phyloP scores from a whole-genome alignment of 2,329 filamentous ascomycete species.

The Xylariaceae sp. region DNA sequence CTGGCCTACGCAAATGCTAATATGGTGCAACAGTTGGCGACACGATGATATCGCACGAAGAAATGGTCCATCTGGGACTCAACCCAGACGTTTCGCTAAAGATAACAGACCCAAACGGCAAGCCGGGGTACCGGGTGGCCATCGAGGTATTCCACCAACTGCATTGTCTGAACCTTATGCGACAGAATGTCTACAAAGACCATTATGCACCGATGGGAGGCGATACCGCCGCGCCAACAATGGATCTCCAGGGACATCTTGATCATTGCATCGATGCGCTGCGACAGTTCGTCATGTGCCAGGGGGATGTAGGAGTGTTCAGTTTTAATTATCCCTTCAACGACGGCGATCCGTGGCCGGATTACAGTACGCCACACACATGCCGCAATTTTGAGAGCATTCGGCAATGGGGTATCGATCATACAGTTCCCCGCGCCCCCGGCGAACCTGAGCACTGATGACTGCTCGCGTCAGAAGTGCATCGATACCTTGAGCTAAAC shows the following conservation, averaged over 20 bases:
- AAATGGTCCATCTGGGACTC: constrained; percentile 49
- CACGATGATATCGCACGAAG: constrained; percentile 53
- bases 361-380: constrained; percentile 50
- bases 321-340: constrained; percentile 48
- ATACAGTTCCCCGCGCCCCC: constrained; percentile 39
- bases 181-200: constrained; percentile 45
- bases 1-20: not conserved
- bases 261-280: constrained; percentile 54
- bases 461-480: no score
- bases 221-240: constrained; percentile 41
- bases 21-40: constrained; percentile 44
- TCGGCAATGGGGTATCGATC: constrained; percentile 48
- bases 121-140: constrained; percentile 56
- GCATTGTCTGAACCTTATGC: constrained; percentile 46
- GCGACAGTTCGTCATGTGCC: constrained; percentile 51
- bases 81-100: constrained; percentile 50
- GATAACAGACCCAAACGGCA: constrained; percentile 54
- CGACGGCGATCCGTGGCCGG: constrained; percentile 48
- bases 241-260: constrained; percentile 43
- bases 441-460: constrained; percentile 30
- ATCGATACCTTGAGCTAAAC: no score
- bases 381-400: constrained; percentile 53
- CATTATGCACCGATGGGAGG: constrained; percentile 47
- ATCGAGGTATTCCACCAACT: constrained; percentile 56
- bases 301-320: constrained; percentile 52